Percentiles rank a stretch among this genome's conserved stretches.
phyloP scores from a whole-genome alignment of 345 rosid species.

The Syzygium grande region DNA sequence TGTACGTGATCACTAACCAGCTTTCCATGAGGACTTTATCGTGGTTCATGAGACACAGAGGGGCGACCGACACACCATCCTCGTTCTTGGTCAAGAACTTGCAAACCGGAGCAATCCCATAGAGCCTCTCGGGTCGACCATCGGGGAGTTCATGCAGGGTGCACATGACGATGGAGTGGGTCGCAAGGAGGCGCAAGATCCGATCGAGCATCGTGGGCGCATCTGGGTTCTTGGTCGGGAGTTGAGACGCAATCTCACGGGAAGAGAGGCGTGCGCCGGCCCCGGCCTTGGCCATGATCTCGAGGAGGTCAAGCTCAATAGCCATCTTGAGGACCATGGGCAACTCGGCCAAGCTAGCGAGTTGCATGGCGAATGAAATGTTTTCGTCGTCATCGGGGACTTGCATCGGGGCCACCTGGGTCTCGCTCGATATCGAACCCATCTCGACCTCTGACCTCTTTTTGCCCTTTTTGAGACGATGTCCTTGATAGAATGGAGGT shows the following conservation, averaged over 20 bases:
- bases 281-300: conserved; percentile 22
- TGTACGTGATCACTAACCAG: conserved; percentile 4
- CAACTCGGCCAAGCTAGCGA: conserved; percentile 10
- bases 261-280: conserved; percentile 13
- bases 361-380: conserved; percentile 12
- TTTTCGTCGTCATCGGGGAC: conserved; percentile 14
- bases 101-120: conserved; percentile 25
- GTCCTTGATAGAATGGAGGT: neutral
- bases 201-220: conserved; percentile 23
- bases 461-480: neutral
- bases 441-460: neutral
- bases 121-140: conserved; percentile 19
- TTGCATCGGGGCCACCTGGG: neutral
- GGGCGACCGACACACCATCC: conserved; percentile 26
- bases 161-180: conserved; percentile 17
- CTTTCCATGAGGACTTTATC: conserved; percentile 35
- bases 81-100: conserved; percentile 24
- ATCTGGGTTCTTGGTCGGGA: conserved; percentile 20
- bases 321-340: conserved; percentile 31
- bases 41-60: conserved; percentile 27
- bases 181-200: conserved; percentile 21
- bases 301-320: conserved; percentile 27
- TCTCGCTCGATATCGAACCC: neutral
- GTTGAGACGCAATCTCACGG: conserved; percentile 14
- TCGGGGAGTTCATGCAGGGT: conserved; percentile 3